Base-by-base conservation (phyloP, 2,329 filamentous ascomycete species). In the Fusarium sp. region DNA sequence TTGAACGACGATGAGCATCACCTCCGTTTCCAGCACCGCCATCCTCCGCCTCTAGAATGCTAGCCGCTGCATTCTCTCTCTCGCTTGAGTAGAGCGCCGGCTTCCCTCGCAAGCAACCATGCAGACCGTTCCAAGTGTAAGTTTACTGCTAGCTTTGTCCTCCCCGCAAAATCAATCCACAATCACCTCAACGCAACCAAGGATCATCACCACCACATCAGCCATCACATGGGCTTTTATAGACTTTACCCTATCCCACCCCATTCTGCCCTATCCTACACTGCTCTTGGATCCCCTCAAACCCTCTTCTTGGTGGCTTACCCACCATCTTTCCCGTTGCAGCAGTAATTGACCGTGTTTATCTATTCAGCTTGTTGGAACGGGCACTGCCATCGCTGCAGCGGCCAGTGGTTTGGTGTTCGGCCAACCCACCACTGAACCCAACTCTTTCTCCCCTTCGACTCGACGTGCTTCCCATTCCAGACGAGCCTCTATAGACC, bases 361-460 rank as follows among this genome's bases (percentile, higher is more conserved):
- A 62, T 65, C 57, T 67, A 46, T 53, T 54, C 63, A 90, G 87
- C 86, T 90, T 74, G 85, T 89, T 79, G 87, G 87, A 78, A 85
- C 87, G 72, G 86, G 87, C 78, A 87, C 87, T 79, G 87, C 86
- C 70, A 85, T 88, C 77, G 87, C 87, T 79, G 86, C 87, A 75
- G 87, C 87, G 72, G 83, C 86, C 78, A 84, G 82, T 72, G 87
- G 87, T 72, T 80, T 90, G 66, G 86, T 86, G 70, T 88, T 90
- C 78, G 87, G 86, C 71, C 86, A 89, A 77, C 80, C 84, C 44
- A 75, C 84, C 44, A 76, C 79, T 71, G 84, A 87, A 71, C 74
- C 80, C 65, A 78, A 76, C 44, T 74, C 72, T 40, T 75, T 78
- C 53, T 53, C 74, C 51, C 70, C 76, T 58, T 62, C 73, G 58